Percentiles rank a stretch among this genome's conserved stretches.
Conservation (phyloP, 805 yeast species). For the Wickerhamomyces alni region DNA sequence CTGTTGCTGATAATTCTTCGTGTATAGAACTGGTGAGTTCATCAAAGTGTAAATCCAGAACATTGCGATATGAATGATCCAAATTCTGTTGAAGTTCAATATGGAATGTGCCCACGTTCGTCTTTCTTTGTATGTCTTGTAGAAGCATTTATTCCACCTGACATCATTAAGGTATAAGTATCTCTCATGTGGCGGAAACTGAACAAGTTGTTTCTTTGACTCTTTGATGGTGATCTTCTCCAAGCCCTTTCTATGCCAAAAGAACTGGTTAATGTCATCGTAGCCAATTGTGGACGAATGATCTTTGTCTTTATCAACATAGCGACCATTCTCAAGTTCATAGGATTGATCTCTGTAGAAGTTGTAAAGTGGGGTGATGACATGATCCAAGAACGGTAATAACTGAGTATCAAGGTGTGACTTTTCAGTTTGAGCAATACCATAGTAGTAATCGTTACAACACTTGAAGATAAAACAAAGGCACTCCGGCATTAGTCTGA, state of each 20-base stretch:
- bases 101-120: slow-evolving; percentile 74
- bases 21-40: slow-evolving; percentile 65
- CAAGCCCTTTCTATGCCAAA: slow-evolving; percentile 76
- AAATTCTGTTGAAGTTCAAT: slow-evolving; percentile 69
- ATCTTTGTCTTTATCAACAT: slow-evolving; percentile 48
- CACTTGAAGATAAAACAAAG: slow-evolving; percentile 80
- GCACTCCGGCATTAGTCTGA: slow-evolving; percentile 87
- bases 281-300: slow-evolving; percentile 73
- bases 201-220: slow-evolving; percentile 25
- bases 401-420: slow-evolving; percentile 23
- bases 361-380: slow-evolving; percentile 69
- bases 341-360: slow-evolving; percentile 52
- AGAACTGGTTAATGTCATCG: slow-evolving; percentile 84
- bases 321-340: slow-evolving; percentile 35
- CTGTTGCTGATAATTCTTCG: slow-evolving; percentile 45
- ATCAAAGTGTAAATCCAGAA: slow-evolving; percentile 75
- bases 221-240: slow-evolving; percentile 44
- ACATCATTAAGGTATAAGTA: slow-evolving; percentile 48
- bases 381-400: slow-evolving; percentile 52
- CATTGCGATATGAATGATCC: slow-evolving; percentile 69
- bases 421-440: slow-evolving; percentile 32
- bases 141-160: slow-evolving; percentile 61
- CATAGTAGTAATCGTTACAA: slow-evolving; percentile 60
- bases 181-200: slow-evolving; percentile 47
- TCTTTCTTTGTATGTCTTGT: slow-evolving; percentile 68